These are phyloP conservation scores for Lodderomyces orthopsilosis DNA, from an alignment of 1,139 yeast genomes.

Conservation along the genomic window DNA sequence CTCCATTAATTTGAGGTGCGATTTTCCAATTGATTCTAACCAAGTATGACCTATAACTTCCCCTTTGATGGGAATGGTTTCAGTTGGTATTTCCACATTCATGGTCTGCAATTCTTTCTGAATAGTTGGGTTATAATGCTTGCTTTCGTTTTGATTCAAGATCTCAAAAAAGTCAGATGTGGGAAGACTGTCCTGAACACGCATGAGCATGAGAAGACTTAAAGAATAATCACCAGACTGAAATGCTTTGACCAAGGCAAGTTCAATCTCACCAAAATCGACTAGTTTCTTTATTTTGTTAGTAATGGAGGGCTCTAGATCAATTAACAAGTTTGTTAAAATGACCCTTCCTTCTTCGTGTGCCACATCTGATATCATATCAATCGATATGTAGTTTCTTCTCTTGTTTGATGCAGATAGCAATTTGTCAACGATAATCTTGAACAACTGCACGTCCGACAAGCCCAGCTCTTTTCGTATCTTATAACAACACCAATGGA, in stretches of 20 bases:
- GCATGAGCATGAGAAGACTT: constrained; percentile 55
- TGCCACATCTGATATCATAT: constrained; percentile 66
- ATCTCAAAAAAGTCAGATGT: constrained; percentile 40
- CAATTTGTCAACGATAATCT: constrained; percentile 48
- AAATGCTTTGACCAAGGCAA: constrained; percentile 68
- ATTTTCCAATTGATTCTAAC: constrained; percentile 31
- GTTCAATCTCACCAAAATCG: constrained; percentile 68
- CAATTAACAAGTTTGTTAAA: constrained; percentile 63
- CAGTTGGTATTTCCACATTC: constrained; percentile 13
- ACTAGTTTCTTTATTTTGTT: constrained; percentile 64
- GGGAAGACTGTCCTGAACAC: constrained; percentile 42
- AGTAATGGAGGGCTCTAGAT: constrained; percentile 64
- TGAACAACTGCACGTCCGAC: constrained; percentile 59
- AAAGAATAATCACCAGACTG: constrained; percentile 67
- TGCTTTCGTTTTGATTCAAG: constrained; percentile 37
- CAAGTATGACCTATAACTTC: constrained; percentile 45
- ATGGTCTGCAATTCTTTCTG: constrained; percentile 11
- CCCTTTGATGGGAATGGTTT: constrained; percentile 31
- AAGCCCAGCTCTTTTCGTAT: constrained; percentile 53
- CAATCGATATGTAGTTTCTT: constrained; percentile 50
- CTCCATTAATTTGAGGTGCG: constrained; percentile 24
- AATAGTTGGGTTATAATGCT: not conserved
- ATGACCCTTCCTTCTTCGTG: constrained; percentile 77
- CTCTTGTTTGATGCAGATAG: constrained; percentile 16
- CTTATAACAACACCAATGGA: constrained; percentile 81